Evolutionary conservation across 1,284 basidiomycete species (phyloP).

Genomic region (Leccinum angustisporum): DNA sequence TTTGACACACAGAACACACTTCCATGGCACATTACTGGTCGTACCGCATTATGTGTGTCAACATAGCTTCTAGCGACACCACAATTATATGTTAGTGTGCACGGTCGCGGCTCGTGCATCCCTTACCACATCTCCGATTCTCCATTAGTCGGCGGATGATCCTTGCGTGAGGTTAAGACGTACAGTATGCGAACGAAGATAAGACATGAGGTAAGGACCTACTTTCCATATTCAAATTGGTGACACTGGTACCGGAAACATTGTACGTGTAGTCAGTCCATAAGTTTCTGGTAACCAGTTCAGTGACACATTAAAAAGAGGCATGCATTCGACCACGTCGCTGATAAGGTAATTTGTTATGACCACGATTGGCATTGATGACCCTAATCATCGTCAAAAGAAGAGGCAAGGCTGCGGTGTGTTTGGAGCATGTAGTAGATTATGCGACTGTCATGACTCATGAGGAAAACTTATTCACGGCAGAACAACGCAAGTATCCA

Average conservation of each 20-base stretch:
- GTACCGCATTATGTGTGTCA: background rate
- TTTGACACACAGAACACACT: background rate
- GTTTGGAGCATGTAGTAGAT: conserved; percentile 10
- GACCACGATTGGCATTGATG: conserved; percentile 32
- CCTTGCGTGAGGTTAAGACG: background rate
- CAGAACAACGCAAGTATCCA: no score
- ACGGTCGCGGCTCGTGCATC: background rate
- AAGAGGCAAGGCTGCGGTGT: conserved; percentile 8
- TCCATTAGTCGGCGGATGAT: background rate
- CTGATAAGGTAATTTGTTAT: conserved; percentile 23
- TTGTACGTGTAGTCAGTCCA: background rate
- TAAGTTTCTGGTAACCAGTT: background rate
- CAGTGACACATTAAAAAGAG: conserved; percentile 3
- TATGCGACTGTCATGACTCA: conserved; percentile 16
- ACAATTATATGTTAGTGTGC: background rate
- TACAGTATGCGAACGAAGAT: background rate
- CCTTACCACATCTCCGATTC: background rate
- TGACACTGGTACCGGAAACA: background rate
- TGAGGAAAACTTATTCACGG: background rate
- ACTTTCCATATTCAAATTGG: background rate
- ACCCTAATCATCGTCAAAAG: conserved; percentile 14
- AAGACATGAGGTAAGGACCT: background rate
- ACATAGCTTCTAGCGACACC: background rate
- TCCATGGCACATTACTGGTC: background rate
- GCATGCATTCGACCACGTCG: conserved; percentile 23